These are phyloP conservation scores for Fonsecaea nubica DNA, from an alignment of 2,329 filamentous ascomycete genomes.

Conservation along the genomic window DNA sequence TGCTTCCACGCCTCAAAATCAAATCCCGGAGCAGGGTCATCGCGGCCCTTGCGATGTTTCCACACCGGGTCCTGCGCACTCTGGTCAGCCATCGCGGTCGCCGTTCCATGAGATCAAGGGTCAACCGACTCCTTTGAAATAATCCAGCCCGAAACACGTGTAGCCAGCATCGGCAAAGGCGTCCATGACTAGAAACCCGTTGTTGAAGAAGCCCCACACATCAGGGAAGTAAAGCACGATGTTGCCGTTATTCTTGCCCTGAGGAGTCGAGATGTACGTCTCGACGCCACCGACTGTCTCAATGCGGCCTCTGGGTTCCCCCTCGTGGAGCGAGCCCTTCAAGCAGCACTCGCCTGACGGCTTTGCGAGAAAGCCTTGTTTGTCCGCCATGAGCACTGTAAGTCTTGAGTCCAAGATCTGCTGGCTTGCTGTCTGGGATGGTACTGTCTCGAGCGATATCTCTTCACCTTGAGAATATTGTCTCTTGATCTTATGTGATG, in stretches of 20 bases:
- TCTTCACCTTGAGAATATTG: not conserved
- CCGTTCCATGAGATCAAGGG: not conserved
- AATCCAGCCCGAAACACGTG: conserved; percentile 53
- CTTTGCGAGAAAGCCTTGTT: conserved; percentile 29
- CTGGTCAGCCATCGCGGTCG: conserved; percentile 3
- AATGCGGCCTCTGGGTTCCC: conserved; percentile 47
- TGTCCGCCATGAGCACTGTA: conserved; percentile 24
- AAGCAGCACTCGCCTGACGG: conserved; percentile 47
- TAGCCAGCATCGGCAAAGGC: conserved; percentile 56
- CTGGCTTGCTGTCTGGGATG: no score
- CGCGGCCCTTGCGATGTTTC: conserved; percentile 48
- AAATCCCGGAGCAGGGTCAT: conserved; percentile 49
- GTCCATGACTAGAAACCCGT: conserved; percentile 56
- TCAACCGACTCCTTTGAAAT: conserved; percentile 51
- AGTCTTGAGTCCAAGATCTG: not conserved
- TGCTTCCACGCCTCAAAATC: conserved; percentile 58
- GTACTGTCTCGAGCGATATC: not conserved
- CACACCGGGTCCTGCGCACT: conserved; percentile 51
- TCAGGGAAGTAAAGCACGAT: conserved; percentile 57
- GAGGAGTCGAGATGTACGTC: conserved; percentile 49
- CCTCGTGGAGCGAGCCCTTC: conserved; percentile 50
- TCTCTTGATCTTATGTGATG: not conserved
- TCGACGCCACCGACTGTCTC: conserved; percentile 46
- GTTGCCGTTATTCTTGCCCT: conserved; percentile 49
- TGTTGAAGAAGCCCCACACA: conserved; percentile 54